Base-by-base conservation (phyloP, 805 yeast genomes). In the Maudiozyma barnettii region DNA sequence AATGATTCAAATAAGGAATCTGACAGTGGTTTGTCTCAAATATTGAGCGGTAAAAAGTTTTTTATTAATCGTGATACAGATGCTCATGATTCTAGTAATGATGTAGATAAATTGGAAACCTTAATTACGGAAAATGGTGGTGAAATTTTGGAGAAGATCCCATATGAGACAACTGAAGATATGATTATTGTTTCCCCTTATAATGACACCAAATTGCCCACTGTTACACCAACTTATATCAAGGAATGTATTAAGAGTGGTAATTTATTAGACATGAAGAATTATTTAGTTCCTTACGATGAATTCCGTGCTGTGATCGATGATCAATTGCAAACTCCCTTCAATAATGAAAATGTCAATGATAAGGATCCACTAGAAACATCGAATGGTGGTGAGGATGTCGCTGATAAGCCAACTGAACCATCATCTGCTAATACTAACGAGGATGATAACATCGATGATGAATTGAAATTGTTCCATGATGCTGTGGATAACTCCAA, bases 181-280 rank as follows among this genome's bases (percentile, higher is more conserved):
- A 51, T 56, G 20, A 53, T 53, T 48, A 54, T 64, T 13, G 60
- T 64, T 1, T 57, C 65, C n/a, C 62, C 64, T 13, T 59, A 56
- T 20, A 63, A 63, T 49, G 55, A 55, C 31, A 55, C 64, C 0
- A 53, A 56, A 37, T 41, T 57, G 30, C 56, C 56, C n/a, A 63
- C 67, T 4, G 60, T 63, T n/a, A 55, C 60, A 1, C 59, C 67
- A 9, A 59, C 62, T 9, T 63, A 57, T 47, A 55, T 63, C 41
- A 54, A 52, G 39, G 60, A 57, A 8, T 63, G 65, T 49, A 54
- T 58, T 23, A 50, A 53, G 31, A 53, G 51, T 36, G 50, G 52
- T 35, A 51, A 48, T 20, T 45, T 59, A 33, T 44, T 59, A 35
- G 49, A 55, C 29, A 47, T 55, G 16, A 49, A 54, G 16, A 51